phyloP scores from a whole-genome alignment of 495 filamentous ascomycete genomes.

The Filosporella fistucella region DNA sequence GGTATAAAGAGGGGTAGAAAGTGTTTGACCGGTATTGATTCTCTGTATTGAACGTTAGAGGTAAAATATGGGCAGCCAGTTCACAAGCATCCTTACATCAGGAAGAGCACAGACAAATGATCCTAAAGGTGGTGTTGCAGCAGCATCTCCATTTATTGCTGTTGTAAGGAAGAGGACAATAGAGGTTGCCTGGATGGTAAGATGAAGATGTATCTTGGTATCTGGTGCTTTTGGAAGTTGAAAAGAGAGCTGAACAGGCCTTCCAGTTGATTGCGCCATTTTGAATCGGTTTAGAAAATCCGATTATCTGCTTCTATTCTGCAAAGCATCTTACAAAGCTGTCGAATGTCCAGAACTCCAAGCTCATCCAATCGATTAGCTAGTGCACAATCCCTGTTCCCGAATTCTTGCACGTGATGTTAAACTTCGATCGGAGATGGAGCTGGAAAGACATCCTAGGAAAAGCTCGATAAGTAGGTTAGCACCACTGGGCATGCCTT shows the following conservation, averaged over 20 bases:
- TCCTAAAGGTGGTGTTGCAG: conserved; percentile 52
- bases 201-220: conserved; percentile 74
- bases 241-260: conserved; percentile 62
- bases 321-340: too few relatives aligned
- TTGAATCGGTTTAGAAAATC: too few relatives aligned
- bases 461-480: too few relatives aligned
- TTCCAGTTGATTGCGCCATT: neutral
- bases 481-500: too few relatives aligned
- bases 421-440: too few relatives aligned
- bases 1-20: conserved; percentile 78
- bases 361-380: too few relatives aligned
- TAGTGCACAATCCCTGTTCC: too few relatives aligned
- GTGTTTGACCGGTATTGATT: conserved; percentile 50
- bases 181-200: conserved; percentile 63
- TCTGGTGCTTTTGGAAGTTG: conserved; percentile 71
- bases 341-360: too few relatives aligned
- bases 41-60: conserved; percentile 30
- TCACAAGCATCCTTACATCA: conserved; percentile 57
- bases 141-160: conserved; percentile 53
- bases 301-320: too few relatives aligned
- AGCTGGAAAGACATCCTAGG: too few relatives aligned
- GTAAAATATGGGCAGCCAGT: neutral
- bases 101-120: conserved; percentile 93
- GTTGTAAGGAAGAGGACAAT: conserved; percentile 75
- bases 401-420: too few relatives aligned